Conservation (phyloP, 2,329 filamentous ascomycete genomes). For the Fusarium subtropicale region DNA sequence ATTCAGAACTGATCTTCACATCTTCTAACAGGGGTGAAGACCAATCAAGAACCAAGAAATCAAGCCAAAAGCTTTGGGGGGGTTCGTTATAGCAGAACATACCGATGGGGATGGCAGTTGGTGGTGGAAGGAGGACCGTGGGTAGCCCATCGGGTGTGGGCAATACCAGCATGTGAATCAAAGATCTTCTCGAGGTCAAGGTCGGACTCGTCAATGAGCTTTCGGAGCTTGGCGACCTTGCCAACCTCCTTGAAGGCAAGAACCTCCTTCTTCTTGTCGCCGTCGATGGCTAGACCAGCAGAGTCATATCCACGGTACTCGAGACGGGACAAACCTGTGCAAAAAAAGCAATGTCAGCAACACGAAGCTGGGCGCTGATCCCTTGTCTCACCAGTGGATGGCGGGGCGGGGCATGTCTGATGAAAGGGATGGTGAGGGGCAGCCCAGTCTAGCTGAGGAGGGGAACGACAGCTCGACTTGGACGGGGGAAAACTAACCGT, state of each 20-base stretch:
- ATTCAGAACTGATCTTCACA: conserved; percentile 18
- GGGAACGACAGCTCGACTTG: conserved; percentile 18
- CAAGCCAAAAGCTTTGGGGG: background rate
- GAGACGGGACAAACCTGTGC: conserved; percentile 86
- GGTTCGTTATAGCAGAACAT: conserved; percentile 52
- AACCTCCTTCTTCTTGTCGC: conserved; percentile 98
- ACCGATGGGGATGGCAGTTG: conserved; percentile 99
- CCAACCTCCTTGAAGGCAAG: conserved; percentile 98
- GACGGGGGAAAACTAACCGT: conserved; percentile 72
- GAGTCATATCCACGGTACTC: conserved; percentile 99
- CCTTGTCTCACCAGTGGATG: conserved; percentile 46
- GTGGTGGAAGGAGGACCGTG: conserved; percentile 92
- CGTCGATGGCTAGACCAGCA: conserved; percentile 93
- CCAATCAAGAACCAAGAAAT: background rate
- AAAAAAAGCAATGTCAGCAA: conserved; percentile 48
- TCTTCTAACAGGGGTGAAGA: conserved; percentile 1
- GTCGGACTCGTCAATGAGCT: conserved; percentile 86
- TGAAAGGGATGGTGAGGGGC: conserved; percentile 37
- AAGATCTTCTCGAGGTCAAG: conserved; percentile 92
- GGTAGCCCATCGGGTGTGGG: conserved; percentile 98
- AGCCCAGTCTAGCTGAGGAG: conserved; percentile 29
- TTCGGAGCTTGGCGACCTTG: conserved; percentile 96
- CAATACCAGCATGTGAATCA: conserved; percentile 97
- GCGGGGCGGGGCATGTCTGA: conserved; percentile 42
- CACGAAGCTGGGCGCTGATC: conserved; percentile 38